phyloP scores from a whole-genome alignment of 805 yeast genomes.

The Novakomyces olei region DNA sequence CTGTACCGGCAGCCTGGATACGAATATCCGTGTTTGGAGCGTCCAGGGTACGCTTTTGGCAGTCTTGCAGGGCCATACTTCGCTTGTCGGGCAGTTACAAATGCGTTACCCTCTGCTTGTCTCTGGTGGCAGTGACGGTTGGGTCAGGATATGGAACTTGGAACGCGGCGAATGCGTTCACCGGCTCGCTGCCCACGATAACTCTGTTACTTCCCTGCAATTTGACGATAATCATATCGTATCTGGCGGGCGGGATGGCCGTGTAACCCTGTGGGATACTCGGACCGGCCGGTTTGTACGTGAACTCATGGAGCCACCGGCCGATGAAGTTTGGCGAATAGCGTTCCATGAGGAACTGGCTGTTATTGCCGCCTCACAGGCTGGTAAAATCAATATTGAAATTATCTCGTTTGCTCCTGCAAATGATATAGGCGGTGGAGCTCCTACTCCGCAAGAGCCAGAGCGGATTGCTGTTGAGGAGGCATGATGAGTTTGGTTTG shows the following conservation, averaged over 20 bases:
- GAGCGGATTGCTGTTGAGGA: too few relatives aligned
- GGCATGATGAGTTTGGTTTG: too few relatives aligned
- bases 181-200: constrained; percentile 24
- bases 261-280: constrained; percentile 16
- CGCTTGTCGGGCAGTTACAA: constrained; percentile 73
- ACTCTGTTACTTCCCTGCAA: constrained; percentile 21
- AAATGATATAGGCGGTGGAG: too few relatives aligned
- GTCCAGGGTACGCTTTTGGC: constrained; percentile 62
- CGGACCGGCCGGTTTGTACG: constrained; percentile 2
- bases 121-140: constrained; percentile 74
- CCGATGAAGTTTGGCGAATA: too few relatives aligned
- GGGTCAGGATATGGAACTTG: constrained; percentile 67
- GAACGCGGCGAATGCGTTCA: constrained; percentile 59
- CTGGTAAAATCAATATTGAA: too few relatives aligned
- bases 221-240: constrained; percentile 20
- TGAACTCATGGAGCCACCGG: too few relatives aligned
- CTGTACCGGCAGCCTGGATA: constrained; percentile 90
- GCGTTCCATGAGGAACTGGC: too few relatives aligned
- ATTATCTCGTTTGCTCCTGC: too few relatives aligned
- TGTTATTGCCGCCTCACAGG: too few relatives aligned
- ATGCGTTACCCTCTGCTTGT: constrained; percentile 48
- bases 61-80: constrained; percentile 66
- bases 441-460: too few relatives aligned
- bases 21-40: constrained; percentile 91
- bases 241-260: constrained; percentile 23